Conservation (phyloP, 805 yeast species). For the Ascoidea asiatica region DNA sequence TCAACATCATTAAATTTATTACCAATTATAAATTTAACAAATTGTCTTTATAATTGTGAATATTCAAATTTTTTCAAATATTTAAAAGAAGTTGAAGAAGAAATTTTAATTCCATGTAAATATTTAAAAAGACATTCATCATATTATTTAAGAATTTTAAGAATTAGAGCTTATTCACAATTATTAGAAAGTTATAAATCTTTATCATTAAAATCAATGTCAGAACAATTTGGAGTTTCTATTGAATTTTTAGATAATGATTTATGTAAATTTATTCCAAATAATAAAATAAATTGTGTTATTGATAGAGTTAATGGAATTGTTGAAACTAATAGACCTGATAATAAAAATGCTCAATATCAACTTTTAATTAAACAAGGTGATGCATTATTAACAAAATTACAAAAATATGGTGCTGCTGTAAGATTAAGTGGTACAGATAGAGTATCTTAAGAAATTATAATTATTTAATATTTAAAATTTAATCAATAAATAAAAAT, state of each 20-base stretch:
- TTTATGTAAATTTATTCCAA: constrained; percentile 81
- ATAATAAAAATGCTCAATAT: constrained; percentile 89
- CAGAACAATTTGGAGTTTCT: constrained; percentile 81
- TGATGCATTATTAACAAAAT: constrained; percentile 79
- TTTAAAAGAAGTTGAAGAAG: constrained; percentile 65
- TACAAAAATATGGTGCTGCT: constrained; percentile 95
- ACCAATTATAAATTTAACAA: constrained; percentile 73
- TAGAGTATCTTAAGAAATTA: too few species aligned
- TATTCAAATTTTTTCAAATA: constrained; percentile 68
- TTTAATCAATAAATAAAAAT: too few species aligned
- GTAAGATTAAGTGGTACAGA: constrained; percentile 92
- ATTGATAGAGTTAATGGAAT: constrained; percentile 93
- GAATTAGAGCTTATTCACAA: constrained; percentile 91
- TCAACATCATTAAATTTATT: constrained; percentile 59
- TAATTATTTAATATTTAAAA: too few species aligned
- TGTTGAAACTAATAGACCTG: constrained; percentile 92
- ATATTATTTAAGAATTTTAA: constrained; percentile 80
- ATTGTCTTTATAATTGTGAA: constrained; percentile 80
- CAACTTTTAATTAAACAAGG: constrained; percentile 83
- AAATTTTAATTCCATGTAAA: constrained; percentile 47
- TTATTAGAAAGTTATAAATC: constrained; percentile 89
- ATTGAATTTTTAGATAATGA: constrained; percentile 80
- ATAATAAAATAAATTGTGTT: constrained; percentile 86
- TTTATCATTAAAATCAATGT: constrained; percentile 83
- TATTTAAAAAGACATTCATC: constrained; percentile 69